Evolutionary conservation across 148 eudicot genomes (phyloP).

Genomic region (Diospyros lotus): DNA sequence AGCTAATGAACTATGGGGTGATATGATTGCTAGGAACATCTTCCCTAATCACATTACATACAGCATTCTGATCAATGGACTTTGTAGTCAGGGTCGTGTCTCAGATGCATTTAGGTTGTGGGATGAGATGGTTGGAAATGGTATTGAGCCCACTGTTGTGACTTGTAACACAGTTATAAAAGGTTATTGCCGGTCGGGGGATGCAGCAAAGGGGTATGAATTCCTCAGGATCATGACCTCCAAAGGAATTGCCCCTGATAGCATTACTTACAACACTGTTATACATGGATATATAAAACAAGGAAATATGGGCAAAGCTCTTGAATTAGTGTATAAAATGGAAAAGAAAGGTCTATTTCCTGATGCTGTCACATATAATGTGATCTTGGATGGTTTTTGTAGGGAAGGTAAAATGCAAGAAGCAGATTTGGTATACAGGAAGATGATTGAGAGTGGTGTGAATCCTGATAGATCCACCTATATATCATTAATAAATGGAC

Average conservation of each 20-base stretch:
- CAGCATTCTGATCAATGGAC: constrained; percentile 62
- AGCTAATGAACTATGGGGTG: constrained; percentile 44
- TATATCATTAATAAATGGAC: constrained; percentile 61
- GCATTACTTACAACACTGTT: constrained; percentile 65
- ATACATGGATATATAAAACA: constrained; percentile 64
- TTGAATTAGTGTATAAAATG: constrained; percentile 58
- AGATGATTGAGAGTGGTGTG: constrained; percentile 62
- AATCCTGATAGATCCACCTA: constrained; percentile 67
- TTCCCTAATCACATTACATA: constrained; percentile 60
- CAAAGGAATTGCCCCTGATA: constrained; percentile 49
- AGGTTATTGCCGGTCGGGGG: constrained; percentile 64
- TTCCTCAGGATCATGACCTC: constrained; percentile 41
- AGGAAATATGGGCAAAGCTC: constrained; percentile 58
- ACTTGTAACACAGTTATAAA: constrained; percentile 67
- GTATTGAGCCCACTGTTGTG: constrained; percentile 55
- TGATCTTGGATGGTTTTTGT: constrained; percentile 63
- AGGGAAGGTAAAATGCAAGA: constrained; percentile 67
- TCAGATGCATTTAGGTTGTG: constrained; percentile 57
- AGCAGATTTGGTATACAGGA: constrained; percentile 43
- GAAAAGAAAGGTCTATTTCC: constrained; percentile 56
- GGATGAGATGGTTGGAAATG: constrained; percentile 77
- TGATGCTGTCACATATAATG: constrained; percentile 63
- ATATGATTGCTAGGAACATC: constrained; percentile 46
- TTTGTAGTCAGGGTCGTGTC: constrained; percentile 40
- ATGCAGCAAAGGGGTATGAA: constrained; percentile 38